Evolutionary conservation across 139 green algal genomes (phyloP).

Genomic region (Mesotaenium endlicherianum): DNA sequence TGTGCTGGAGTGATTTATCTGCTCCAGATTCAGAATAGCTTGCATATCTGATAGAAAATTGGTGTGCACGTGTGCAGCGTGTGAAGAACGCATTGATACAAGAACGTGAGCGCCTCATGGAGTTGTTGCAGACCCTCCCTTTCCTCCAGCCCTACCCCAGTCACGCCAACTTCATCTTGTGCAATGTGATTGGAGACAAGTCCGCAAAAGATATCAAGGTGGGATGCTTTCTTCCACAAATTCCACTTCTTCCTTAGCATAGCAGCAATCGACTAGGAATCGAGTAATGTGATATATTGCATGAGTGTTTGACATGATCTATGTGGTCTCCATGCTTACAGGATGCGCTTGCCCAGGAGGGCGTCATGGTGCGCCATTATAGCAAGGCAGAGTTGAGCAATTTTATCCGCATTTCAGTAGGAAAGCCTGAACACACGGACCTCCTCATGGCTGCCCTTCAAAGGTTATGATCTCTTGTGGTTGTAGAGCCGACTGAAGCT

Average conservation of each 20-base stretch:
- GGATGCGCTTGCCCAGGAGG: conserved; percentile 71
- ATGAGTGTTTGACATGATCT: too few species aligned
- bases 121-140: conserved; percentile 64
- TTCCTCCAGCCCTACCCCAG: conserved; percentile 91
- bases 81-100: conserved; percentile 79
- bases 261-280: too few species aligned
- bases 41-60: too few species aligned
- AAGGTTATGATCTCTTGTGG: not conserved
- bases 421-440: conserved; percentile 91
- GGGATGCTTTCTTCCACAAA: not conserved
- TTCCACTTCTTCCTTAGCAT: not conserved
- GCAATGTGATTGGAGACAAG: conserved; percentile 54
- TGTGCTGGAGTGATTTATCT: too few species aligned
- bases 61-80: too few species aligned
- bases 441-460: conserved; percentile 62
- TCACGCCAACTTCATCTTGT: conserved; percentile 95
- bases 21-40: too few species aligned
- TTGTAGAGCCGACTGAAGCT: too few species aligned
- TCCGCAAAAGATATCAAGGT: conserved; percentile 56
- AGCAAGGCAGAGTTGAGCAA: conserved; percentile 79
- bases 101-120: conserved; percentile 76
- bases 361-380: conserved; percentile 92
- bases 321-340: conserved; percentile 73
- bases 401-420: conserved; percentile 91
- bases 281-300: too few species aligned